Evolutionary conservation across 345 rosid species (phyloP).

Genomic region (Camelina laxa): DNA sequence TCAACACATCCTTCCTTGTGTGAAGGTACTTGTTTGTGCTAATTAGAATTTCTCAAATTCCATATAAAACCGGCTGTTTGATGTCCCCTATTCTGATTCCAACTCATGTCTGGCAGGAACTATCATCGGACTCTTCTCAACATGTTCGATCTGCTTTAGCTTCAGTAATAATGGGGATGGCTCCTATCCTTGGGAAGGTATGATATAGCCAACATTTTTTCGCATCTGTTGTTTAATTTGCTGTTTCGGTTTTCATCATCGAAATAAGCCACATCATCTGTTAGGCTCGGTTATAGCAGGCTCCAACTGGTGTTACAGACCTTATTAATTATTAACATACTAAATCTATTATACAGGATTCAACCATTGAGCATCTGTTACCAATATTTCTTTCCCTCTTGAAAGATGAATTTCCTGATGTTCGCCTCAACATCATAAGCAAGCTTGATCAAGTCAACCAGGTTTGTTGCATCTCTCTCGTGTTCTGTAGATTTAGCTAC

Average conservation of each 20-base stretch:
- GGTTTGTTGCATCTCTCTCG: constrained; percentile 52
- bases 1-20: constrained; percentile 91
- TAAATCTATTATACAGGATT: constrained; percentile 59
- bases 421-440: constrained; percentile 95
- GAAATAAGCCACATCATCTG: neutral
- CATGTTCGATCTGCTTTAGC: constrained; percentile 98
- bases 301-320: neutral
- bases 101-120: constrained; percentile 66
- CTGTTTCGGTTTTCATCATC: neutral
- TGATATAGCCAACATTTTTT: constrained; percentile 28
- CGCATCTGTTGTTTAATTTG: neutral
- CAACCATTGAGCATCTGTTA: constrained; percentile 92
- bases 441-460: constrained; percentile 99
- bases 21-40: constrained; percentile 60
- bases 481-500: constrained; percentile 2
- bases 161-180: constrained; percentile 99
- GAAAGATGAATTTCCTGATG: constrained; percentile 99
- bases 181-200: constrained; percentile 80
- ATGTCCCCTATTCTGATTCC: constrained; percentile 33
- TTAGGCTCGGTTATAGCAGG: neutral
- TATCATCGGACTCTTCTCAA: constrained; percentile 97
- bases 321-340: constrained; percentile 2
- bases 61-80: neutral
- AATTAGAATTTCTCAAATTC: neutral
- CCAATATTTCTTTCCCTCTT: constrained; percentile 97